phyloP scores from a whole-genome alignment of 352 stramenopile genomes.

The Pythium aquatile region DNA sequence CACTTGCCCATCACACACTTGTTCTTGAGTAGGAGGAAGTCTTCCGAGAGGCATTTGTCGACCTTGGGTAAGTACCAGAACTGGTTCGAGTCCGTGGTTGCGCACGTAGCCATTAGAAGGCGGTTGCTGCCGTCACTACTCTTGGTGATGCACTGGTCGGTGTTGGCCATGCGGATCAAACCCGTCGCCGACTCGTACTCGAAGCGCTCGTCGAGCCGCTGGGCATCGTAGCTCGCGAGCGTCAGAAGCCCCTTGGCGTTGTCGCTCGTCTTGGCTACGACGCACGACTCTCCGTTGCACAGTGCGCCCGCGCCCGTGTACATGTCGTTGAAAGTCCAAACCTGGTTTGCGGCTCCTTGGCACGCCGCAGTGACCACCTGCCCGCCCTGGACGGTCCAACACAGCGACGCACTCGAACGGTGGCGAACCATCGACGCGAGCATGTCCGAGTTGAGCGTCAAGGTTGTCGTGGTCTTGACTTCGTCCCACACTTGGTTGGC shows the following conservation, averaged over 20 bases:
- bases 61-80: slow-evolving; percentile 3
- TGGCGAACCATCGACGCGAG: slow-evolving; percentile 3
- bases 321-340: slow-evolving; percentile 3
- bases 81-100: slow-evolving; percentile 3
- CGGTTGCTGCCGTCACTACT: not conserved
- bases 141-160: slow-evolving; percentile 2
- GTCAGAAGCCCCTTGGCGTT: not conserved
- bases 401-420: not conserved
- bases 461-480: too few species aligned
- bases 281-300: not conserved
- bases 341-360: not conserved
- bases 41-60: not conserved
- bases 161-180: slow-evolving; percentile 7
- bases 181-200: slow-evolving; percentile 14
- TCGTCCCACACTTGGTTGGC: slow-evolving; percentile 2
- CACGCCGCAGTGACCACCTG: not conserved
- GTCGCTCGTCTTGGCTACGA: not conserved
- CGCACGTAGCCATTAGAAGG: not conserved
- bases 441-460: slow-evolving; percentile 6
- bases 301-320: slow-evolving; percentile 1
- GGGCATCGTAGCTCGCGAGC: not conserved
- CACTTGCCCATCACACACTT: slow-evolving; percentile 7
- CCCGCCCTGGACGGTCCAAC: not conserved
- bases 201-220: slow-evolving; percentile 7
- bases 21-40: slow-evolving; percentile 6